Conservation (phyloP, 345 rosid genomes). For the Bretschneidera sinensis region DNA sequence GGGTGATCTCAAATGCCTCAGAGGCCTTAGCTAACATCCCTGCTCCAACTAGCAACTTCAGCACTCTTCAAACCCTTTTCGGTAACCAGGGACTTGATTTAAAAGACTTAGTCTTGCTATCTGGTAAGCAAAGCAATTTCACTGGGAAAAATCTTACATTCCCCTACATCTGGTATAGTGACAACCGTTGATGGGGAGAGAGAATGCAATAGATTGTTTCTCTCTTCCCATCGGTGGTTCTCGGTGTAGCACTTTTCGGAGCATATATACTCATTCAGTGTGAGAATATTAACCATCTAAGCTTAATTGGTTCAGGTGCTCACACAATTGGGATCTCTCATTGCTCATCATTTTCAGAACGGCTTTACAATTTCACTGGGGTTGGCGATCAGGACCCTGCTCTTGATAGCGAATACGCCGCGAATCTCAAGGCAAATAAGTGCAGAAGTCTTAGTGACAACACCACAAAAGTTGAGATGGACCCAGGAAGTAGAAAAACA, state of each 20-base stretch:
- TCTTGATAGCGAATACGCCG: conserved; percentile 63
- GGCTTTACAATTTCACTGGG: conserved; percentile 74
- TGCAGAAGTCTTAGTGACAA: conserved; percentile 55
- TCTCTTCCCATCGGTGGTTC: too few species aligned
- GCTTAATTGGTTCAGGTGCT: conserved; percentile 57
- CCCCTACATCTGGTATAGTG: too few species aligned
- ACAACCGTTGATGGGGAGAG: too few species aligned
- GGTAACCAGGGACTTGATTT: conserved; percentile 61
- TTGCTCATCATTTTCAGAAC: conserved; percentile 48
- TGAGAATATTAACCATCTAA: too few species aligned
- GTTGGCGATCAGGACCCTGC: conserved; percentile 60
- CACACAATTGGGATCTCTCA: conserved; percentile 79
- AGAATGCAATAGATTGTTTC: too few species aligned
- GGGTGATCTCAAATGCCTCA: conserved; percentile 48
- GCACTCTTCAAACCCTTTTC: conserved; percentile 43
- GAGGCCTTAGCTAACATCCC: conserved; percentile 63
- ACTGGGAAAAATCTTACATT: too few species aligned
- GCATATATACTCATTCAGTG: too few species aligned
- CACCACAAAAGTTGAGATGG: conserved; percentile 66
- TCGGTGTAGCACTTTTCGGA: too few species aligned
- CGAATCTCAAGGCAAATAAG: conserved; percentile 57
- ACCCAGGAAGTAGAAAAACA: conserved; percentile 67
- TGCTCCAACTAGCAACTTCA: conserved; percentile 54
- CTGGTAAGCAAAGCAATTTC: conserved; percentile 54
- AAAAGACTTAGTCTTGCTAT: conserved; percentile 61